These are phyloP conservation scores for Exophiala xenobiotica DNA, from an alignment of 2,329 filamentous ascomycete species.

Conservation along the genomic window DNA sequence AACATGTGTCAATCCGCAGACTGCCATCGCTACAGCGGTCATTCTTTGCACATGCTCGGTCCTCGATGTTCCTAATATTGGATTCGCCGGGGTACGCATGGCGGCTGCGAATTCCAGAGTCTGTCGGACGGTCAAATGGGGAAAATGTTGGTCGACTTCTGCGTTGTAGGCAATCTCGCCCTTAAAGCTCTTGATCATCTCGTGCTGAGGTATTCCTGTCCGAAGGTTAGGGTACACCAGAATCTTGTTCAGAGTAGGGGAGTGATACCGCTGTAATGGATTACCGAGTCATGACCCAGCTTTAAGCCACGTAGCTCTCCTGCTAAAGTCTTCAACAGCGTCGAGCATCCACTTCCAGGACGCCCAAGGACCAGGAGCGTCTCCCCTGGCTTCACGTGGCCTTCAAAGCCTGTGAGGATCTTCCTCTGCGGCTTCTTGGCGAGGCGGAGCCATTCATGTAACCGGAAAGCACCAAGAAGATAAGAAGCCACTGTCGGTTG, in stretches of 20 bases:
- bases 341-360: slow-evolving; percentile 66
- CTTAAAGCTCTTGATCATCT: slow-evolving; percentile 66
- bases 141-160: slow-evolving; percentile 54
- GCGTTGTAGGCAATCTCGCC: slow-evolving; percentile 59
- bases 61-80: slow-evolving; percentile 48
- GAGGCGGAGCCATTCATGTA: slow-evolving; percentile 52
- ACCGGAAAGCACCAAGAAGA: slow-evolving; percentile 57
- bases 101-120: slow-evolving; percentile 55
- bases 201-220: slow-evolving; percentile 52
- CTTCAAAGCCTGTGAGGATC: slow-evolving; percentile 62
- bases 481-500: slow-evolving; percentile 65
- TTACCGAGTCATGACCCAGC: slow-evolving; percentile 66
- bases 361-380: slow-evolving; percentile 69
- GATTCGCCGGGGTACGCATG: slow-evolving; percentile 44
- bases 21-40: slow-evolving; percentile 58
- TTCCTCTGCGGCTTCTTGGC: slow-evolving; percentile 43
- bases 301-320: slow-evolving; percentile 79
- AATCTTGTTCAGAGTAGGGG: too few species aligned
- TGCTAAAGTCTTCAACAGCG: slow-evolving; percentile 60
- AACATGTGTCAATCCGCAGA: slow-evolving; percentile 58
- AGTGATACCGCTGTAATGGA: slow-evolving; percentile 68
- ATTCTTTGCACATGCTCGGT: not conserved
- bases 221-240: not conserved
- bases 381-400: slow-evolving; percentile 69
- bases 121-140: slow-evolving; percentile 50